Base-by-base conservation (phyloP, 352 stramenopile genomes). In the Phytophthora capsici region DNA sequence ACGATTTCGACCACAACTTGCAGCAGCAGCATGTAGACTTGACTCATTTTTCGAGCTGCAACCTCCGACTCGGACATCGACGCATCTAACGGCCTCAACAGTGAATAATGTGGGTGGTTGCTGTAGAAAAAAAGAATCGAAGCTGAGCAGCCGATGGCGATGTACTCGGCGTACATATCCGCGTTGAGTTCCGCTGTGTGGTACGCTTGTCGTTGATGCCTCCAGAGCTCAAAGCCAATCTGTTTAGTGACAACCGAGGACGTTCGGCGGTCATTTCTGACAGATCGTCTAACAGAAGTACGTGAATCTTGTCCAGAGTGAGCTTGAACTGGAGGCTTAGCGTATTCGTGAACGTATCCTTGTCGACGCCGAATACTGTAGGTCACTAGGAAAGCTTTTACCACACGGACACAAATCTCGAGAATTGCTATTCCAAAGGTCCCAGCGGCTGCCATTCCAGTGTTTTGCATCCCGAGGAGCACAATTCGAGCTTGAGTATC, bases 161-260 rank as follows among this genome's bases (percentile, higher is more conserved):
- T 80, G 48, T 86, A 86, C 55, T 84, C 74, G 20, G 69, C 66
- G 13, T 65, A 66, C 69, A 84, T 84, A 41, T 79, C 63, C 16
- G 63, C 69, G 28, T 72, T 70, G 9, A 70, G 46, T 34, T 74
- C 66, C 1, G 66, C 59, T 16, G 60, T 66, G 48, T 74, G 66
- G n/a, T 66, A 69, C 0, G 53, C 52, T 37, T 73, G 59, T 2
- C 36, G 60, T 41, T 71, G 59, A 9, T 64, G 60, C 36, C 62
- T 48, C 60, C 61, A 70, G 17, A 71, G 26, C 7, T 69, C 54
- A 44, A 71, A 70, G 2, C 63, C 66, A 19, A 65, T 26, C 26
- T 73, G 52, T 8, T 54, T 62, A 20, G 30, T 45, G 3, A 41
- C 40, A 40, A 53, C 25, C 3, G 58, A 65, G 7, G 58, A 49